Evolutionary conservation across 805 yeast species (phyloP), one percentile per base, ranked within the genome.

Genomic region (Babjeviella inositovora): DNA sequence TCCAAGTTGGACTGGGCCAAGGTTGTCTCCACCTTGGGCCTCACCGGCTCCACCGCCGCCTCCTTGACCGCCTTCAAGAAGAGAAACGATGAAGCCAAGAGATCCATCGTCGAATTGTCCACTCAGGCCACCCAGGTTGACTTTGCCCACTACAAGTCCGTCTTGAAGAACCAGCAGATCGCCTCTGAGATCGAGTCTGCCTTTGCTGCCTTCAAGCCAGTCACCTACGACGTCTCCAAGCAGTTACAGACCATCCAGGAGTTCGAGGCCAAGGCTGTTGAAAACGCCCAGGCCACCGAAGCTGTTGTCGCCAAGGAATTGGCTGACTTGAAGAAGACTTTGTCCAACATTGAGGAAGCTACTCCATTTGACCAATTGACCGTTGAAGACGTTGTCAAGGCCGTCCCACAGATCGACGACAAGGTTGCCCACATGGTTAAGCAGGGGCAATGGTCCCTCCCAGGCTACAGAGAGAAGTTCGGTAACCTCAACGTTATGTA

Each of bases 281-380:
- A 80, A 57, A 87, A 85, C 55, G 98, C 98, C 38, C 70, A 80
- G 60, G 70, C 72, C 41, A 90, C 98, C 33, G 96, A 87, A 63
- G 55, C 70, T 33, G 71, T 85, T 40, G 97, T 90, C 32, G 58
- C 71, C 35, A 71, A 74, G 40, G 97, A 90, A 63, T 66, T 90
- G 43, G 59, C 65, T 37, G 84, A 82, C 41, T 70, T 90, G 50
- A 71, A 79, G 53, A 72, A 68, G 57, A 87, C 98, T 31, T 67
- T 90, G 50, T 69, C 70, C 50, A 87, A 90, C 66, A 90, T 90
- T 50, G 93, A 90, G 63, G 57, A 77, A 37, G 96, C 98, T 31
- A 81, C 97, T 66, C 94, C 98, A 43, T 85, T 90, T 46, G 95
- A 82, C 51, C 85, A 90, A 61, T 74, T 90, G 52, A 87, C 96